Base-by-base conservation (phyloP, 2,329 filamentous ascomycete species). In the Didymella sp. region DNA sequence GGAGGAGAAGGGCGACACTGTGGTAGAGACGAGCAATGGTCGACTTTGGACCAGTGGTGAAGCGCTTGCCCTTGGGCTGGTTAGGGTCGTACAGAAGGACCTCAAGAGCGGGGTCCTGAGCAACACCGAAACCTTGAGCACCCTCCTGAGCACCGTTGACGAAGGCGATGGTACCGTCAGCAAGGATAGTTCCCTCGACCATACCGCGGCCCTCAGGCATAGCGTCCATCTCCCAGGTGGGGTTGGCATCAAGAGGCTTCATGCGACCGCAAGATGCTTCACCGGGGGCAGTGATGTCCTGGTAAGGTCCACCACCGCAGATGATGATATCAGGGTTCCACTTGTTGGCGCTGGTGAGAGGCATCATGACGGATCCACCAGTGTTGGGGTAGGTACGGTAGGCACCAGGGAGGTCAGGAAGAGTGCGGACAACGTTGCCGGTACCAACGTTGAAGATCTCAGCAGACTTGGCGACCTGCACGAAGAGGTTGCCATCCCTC, bases 101-200 rank as follows among this genome's bases (percentile, higher is more conserved):
- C 58, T 84, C 80, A 19, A 82, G 73, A 17, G 84, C 81, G 15
- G 85, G 84, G 30, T 81, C 71, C 13, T 76, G 75, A 28, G 83
- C 85, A 48, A 87, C 75, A 31, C 81, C 83, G 70, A 87, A 88
- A 15, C 85, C 85, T 74, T 87, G 84, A 27, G 83, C 81, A 59
- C 85, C 85, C 56, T 76, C 73, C 58, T 82, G 82, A 64, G 80
- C 83, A 55, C 85, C 85, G 66, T 87, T 87, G 56, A 87, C 74
- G 79, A 82, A 86, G 48, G 97, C 71, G 37, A 86, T 79, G 2
- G 81, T 87, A 33, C 85, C 85, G 63, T 88, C 85, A 7, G 85
- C 81, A 33, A 88, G 80, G 11, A 87, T 76, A 33, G 82, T 81
- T 27, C 81, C 84, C 70, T 87, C 85, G 30, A 87, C 82, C 85